These are phyloP conservation scores for Colletotrichum sp. DNA, from an alignment of 2,329 filamentous ascomycete genomes.

Conservation along the genomic window DNA sequence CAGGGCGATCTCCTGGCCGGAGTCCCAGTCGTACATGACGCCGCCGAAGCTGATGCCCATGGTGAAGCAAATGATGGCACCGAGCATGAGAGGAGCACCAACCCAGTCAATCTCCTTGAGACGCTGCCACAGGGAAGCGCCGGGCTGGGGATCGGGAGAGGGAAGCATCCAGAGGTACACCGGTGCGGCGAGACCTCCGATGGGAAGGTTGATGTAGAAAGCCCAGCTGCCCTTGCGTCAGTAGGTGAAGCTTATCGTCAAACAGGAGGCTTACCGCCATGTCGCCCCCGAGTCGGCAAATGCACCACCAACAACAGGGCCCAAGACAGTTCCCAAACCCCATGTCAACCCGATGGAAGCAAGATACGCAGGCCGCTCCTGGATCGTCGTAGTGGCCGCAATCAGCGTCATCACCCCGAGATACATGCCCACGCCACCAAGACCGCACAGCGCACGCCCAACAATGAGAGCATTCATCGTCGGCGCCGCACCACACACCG, in stretches of 20 bases:
- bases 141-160: constrained; percentile 24
- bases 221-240: constrained; percentile 28
- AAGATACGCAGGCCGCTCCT: constrained; percentile 22
- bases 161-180: constrained; percentile 34
- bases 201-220: constrained; percentile 60
- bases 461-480: constrained; percentile 48
- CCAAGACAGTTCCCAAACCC: constrained; percentile 51
- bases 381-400: background rate
- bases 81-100: constrained; percentile 48
- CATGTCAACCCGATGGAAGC: constrained; percentile 35
- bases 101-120: constrained; percentile 47
- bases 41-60: constrained; percentile 60
- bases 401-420: constrained; percentile 17
- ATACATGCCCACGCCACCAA: constrained; percentile 34
- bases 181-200: constrained; percentile 38
- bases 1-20: constrained; percentile 46
- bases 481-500: constrained; percentile 43
- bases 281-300: constrained; percentile 43
- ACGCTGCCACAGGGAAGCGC: constrained; percentile 26
- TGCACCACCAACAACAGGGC: constrained; percentile 43
- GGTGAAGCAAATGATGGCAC: constrained; percentile 43
- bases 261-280: constrained; percentile 35
- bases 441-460: constrained; percentile 45
- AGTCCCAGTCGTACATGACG: constrained; percentile 50
- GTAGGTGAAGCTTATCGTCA: background rate